phyloP scores from a whole-genome alignment of 148 eudicot species.

The Chenopodium suecicum region DNA sequence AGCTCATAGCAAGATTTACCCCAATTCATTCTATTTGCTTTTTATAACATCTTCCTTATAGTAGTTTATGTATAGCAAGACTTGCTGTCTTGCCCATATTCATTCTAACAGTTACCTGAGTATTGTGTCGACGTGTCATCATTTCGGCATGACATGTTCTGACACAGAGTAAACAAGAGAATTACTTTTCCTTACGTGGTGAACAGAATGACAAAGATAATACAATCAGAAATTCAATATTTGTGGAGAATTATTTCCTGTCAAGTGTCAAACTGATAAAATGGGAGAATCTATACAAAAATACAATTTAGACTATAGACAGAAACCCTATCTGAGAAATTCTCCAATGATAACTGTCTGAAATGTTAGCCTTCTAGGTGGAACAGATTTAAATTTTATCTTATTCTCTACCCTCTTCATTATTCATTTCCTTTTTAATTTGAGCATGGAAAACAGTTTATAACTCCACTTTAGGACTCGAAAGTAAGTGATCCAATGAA shows the following conservation, averaged over 20 bases:
- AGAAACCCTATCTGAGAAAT: background rate
- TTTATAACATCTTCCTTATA: no score
- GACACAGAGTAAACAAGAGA: no score
- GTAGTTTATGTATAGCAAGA: background rate
- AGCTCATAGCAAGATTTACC: no score
- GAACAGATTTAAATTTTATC: background rate
- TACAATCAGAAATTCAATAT: background rate
- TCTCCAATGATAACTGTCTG: background rate
- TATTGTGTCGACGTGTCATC: background rate
- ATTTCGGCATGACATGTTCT: background rate
- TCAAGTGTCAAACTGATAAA: background rate
- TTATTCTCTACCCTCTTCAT: background rate
- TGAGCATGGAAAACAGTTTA: background rate
- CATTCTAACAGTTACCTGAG: background rate
- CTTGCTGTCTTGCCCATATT: background rate
- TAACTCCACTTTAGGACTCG: background rate
- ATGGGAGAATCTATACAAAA: background rate
- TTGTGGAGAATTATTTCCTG: background rate
- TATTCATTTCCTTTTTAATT: background rate
- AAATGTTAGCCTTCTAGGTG: background rate
- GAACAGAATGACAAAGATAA: background rate
- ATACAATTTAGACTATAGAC: background rate
- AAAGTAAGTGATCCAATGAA: background rate
- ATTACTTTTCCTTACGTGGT: background rate
- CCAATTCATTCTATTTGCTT: no score